Conservation (phyloP, 495 filamentous ascomycete species). For the Penicillium bovifimosum region DNA sequence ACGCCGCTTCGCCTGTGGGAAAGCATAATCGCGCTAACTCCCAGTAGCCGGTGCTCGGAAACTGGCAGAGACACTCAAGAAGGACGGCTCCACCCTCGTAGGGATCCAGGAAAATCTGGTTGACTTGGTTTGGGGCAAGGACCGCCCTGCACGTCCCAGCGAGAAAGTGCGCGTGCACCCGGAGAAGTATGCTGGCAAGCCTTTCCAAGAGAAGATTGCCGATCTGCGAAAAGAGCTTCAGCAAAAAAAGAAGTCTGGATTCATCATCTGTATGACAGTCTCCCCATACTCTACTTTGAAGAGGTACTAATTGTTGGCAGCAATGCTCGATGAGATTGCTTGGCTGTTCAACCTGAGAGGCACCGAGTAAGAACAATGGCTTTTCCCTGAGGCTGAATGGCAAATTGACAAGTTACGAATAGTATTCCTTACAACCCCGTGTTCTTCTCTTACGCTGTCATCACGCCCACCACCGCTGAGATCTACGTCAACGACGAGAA, state of each 20-base stretch:
- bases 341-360: constrained; percentile 98
- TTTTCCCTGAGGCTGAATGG: neutral
- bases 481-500: constrained; percentile 83
- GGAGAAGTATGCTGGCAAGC: constrained; percentile 74
- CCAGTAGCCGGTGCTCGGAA: constrained; percentile 68
- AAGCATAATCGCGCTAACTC: constrained; percentile 10
- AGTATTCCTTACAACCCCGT: constrained; percentile 97
- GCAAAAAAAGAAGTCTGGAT: constrained; percentile 81
- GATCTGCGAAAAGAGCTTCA: constrained; percentile 88
- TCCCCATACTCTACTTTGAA: neutral
- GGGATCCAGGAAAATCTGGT: constrained; percentile 76
- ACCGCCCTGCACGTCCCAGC: constrained; percentile 67
- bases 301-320: constrained; percentile 31
- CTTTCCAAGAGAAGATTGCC: constrained; percentile 74
- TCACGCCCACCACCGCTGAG: constrained; percentile 76
- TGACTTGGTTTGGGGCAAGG: constrained; percentile 76
- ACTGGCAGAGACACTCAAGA: constrained; percentile 79
- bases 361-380: constrained; percentile 58
- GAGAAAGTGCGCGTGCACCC: constrained; percentile 68
- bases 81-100: constrained; percentile 69
- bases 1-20: neutral
- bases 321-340: constrained; percentile 93
- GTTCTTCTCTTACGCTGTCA: constrained; percentile 92
- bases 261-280: constrained; percentile 65
- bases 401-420: constrained; percentile 3